Evolutionary conservation across 177 flowering plant species (phyloP), one percentile per base, ranked within the genome.

Genomic region (Vitis hybrid): DNA sequence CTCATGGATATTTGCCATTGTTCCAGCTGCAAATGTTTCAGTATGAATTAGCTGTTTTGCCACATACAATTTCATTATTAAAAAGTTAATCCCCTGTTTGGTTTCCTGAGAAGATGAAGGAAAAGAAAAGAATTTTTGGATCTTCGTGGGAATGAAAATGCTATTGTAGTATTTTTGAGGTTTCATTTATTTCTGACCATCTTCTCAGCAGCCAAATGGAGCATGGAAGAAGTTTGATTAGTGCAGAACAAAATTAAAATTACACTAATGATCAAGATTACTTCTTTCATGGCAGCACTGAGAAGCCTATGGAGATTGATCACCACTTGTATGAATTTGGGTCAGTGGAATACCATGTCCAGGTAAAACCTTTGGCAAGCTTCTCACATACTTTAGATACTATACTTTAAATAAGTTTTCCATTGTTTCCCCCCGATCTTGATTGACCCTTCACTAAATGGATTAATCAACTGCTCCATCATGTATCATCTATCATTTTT

Each of bases 311-410:
- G 60, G 91, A 84, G 80, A 72, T 88, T 40, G 98, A 94, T 72
- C 91, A 94, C 66, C 85, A 81, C 71, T 65, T 92, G 69, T 80
- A 83, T 76, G 97, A 94, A 81, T 87, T 87, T 74, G 97, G 98
- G 8, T 88, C 92, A 6, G 90, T 94, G 52, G 77, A 86, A 70
- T 94, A 94, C 71, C 91, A 87, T 71, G 74, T 92, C 62, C 82
- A 89, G 97, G 98, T 93, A 78, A 66, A 69, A 6, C 51, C 57
- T 56, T 66, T 0, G 3, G 9, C 14, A 24, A 65, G 11, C 21
- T 54, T 21, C 46, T 40, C 46, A 5, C 8, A 40, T 27, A 27
- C 30, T 27, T 40, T 40, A 40, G 8, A 5, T 40, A 40, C 46
- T 40, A 40, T 0, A 35, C 46, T 35, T 6, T 1, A 40, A 40